Base-by-base conservation (phyloP, 225 moss, liverwort and hornwort species). In the Straminergon stramineum region DNA sequence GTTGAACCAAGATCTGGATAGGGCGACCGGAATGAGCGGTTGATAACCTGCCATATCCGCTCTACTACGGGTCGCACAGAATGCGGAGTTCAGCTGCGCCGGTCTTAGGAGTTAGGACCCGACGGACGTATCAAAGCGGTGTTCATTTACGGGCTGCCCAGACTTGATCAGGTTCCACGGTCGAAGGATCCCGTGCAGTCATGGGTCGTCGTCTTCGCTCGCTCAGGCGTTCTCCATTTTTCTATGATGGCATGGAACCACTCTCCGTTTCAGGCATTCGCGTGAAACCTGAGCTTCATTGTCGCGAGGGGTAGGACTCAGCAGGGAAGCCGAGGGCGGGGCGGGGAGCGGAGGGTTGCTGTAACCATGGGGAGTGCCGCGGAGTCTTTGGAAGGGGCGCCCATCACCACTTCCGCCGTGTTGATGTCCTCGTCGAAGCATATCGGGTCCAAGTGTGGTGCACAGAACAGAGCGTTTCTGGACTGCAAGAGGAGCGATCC, bases 371-470 rank as follows among this genome's bases (percentile, higher is more conserved):
- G 88, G 81, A 64, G 80, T 48, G 64, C 39, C 63, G 74, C 83
- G 88, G 93, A 93, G 55, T 87, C 91, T 39, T 83, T 48, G 81
- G 92, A 87, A 78, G 93, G 90, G 61, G 91, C 95, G 77, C 96
- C 97, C 37, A 93, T 96, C 74, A 93, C 97, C 43, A 97, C 99
- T 39, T 99, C 99, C 55, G 95, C 96, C 39, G 97, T 99, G 84
- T 88, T 99, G 88, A 97, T 96, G 88, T 97, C 99, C 66, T 53
- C 94, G 71, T 97, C 96, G 32, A 97, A 96, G 94, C 96, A 99
- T 89, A 95, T 99, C 86, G 83, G 84, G 17, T 87, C 95, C 85
- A 96, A 91, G 91, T 99, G 99, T 89, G 95, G 96, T 45, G 93
- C 96, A 67, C 94, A 97, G 93, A 97, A 99, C 89, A 88, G 95